phyloP scores from a whole-genome alignment of 2,329 filamentous ascomycete genomes.

The Atkinsonella hypoxylon region DNA sequence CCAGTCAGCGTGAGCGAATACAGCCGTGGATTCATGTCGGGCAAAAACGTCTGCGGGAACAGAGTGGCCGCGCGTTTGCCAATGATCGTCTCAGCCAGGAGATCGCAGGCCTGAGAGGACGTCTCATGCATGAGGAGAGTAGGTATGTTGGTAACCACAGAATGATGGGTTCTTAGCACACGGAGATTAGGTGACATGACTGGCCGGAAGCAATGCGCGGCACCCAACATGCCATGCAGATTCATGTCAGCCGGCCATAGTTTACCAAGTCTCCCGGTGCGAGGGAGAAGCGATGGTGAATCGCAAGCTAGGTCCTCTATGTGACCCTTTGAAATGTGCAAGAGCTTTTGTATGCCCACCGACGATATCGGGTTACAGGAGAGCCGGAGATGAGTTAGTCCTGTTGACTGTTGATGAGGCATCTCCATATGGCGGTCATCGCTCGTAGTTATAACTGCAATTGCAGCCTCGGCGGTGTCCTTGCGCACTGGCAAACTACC shows the following conservation, averaged over 20 bases:
- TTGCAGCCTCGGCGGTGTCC: conserved; percentile 18
- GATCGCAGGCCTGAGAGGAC: conserved; percentile 23
- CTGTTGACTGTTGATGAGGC: conserved; percentile 12
- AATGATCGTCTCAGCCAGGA: conserved; percentile 33
- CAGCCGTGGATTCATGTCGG: conserved; percentile 45
- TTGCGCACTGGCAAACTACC: conserved; percentile 8
- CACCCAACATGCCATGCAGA: conserved; percentile 32
- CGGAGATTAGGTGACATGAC: conserved; percentile 41
- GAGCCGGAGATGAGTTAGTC: conserved; percentile 43
- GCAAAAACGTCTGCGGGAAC: conserved; percentile 36
- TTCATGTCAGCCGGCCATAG: conserved; percentile 19
- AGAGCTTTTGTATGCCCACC: conserved; percentile 28
- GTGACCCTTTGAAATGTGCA: conserved; percentile 31
- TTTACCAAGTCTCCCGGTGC: conserved; percentile 3
- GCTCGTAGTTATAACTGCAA: conserved; percentile 10
- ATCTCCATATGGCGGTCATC: conserved; percentile 8
- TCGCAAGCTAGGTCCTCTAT: conserved; percentile 43
- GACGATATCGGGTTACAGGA: conserved; percentile 37
- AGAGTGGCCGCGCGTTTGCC: conserved; percentile 29
- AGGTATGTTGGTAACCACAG: conserved; percentile 43
- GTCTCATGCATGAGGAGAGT: conserved; percentile 28
- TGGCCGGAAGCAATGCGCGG: conserved; percentile 37
- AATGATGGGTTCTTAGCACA: conserved; percentile 45
- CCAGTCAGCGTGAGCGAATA: conserved; percentile 39
- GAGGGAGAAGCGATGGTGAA: conserved; percentile 21